A percentile compares a stretch with the other conserved stretches of the same genome.
These are phyloP conservation scores for Solanum aculeatissimum DNA, from an alignment of 305 asterid species.

Conservation along the genomic window DNA sequence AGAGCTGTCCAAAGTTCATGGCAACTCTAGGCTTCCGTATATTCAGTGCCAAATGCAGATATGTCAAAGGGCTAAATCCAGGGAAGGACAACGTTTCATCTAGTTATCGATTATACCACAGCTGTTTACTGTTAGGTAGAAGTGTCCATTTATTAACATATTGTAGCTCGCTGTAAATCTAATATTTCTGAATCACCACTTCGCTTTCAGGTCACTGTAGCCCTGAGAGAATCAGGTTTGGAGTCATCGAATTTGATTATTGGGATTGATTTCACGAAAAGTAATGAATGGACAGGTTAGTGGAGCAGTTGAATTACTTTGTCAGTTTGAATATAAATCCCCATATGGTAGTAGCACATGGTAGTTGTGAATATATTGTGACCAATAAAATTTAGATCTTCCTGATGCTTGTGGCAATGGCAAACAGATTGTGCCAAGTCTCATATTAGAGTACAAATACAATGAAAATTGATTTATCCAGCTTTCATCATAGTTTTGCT, in stretches of 20 bases:
- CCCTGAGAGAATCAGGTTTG: slow-evolving; percentile 64
- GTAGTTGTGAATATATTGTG: not conserved
- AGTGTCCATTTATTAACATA: not conserved
- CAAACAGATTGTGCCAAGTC: not conserved
- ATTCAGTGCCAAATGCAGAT: not conserved
- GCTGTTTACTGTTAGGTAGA: not conserved
- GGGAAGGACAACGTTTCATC: not conserved
- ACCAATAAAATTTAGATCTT: not conserved
- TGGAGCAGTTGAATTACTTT: not conserved
- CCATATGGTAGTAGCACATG: not conserved
- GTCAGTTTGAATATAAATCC: not conserved
- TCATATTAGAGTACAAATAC: not conserved
- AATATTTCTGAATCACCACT: not conserved
- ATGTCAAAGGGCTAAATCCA: not conserved
- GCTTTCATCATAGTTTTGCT: not conserved
- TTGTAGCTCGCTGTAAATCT: not conserved
- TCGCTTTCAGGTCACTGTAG: slow-evolving; percentile 42
- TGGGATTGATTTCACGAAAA: slow-evolving; percentile 86
- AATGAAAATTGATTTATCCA: not conserved
- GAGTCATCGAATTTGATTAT: slow-evolving; percentile 81
- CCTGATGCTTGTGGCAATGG: not conserved
- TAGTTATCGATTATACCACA: not conserved
- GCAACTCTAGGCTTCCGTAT: not conserved
- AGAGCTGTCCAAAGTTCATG: not conserved
- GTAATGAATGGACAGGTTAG: slow-evolving; percentile 87